These are phyloP conservation scores for Saccharomycopsis sp. DNA, from an alignment of 805 yeast genomes.

Conservation along the genomic window DNA sequence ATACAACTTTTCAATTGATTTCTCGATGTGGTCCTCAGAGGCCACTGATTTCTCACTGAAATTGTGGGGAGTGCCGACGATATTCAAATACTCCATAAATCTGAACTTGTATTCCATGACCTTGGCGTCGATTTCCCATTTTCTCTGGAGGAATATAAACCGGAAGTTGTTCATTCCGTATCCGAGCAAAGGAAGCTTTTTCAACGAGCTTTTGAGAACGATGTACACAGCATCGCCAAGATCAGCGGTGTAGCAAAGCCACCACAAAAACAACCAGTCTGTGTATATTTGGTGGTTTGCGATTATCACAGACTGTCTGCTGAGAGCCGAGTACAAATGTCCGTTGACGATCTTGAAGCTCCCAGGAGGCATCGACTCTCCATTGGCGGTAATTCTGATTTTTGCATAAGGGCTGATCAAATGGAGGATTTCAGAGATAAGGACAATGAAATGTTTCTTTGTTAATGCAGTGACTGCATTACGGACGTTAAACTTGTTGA, in stretches of 20 bases:
- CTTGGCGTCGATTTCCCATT: constrained; percentile 73
- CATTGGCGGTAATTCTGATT: constrained; percentile 42
- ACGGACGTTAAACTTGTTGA: constrained; percentile 24
- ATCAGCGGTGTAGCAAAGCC: constrained; percentile 63
- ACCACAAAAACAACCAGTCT: constrained; percentile 93
- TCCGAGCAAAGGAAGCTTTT: constrained; percentile 68
- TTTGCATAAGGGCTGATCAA: constrained; percentile 48
- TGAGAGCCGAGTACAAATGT: constrained; percentile 26
- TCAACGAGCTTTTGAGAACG: constrained; percentile 69
- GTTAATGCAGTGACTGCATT: constrained; percentile 45
- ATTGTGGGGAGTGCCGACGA: neutral
- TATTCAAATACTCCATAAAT: neutral
- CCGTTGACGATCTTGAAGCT: constrained; percentile 28
- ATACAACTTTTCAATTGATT: constrained; percentile 35
- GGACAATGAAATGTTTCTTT: constrained; percentile 49
- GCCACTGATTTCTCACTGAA: neutral
- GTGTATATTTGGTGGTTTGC: constrained; percentile 93
- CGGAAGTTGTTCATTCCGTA: constrained; percentile 75
- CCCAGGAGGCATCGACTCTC: constrained; percentile 28
- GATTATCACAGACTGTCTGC: constrained; percentile 55
- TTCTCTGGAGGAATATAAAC: constrained; percentile 75
- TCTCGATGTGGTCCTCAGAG: constrained; percentile 23
- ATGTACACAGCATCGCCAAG: constrained; percentile 62
- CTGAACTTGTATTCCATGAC: constrained; percentile 22
- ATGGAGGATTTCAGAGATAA: constrained; percentile 36